These are phyloP conservation scores for Mucor racemosus DNA, from an alignment of 371 early-diverging fungal genomes.

Conservation along the genomic window DNA sequence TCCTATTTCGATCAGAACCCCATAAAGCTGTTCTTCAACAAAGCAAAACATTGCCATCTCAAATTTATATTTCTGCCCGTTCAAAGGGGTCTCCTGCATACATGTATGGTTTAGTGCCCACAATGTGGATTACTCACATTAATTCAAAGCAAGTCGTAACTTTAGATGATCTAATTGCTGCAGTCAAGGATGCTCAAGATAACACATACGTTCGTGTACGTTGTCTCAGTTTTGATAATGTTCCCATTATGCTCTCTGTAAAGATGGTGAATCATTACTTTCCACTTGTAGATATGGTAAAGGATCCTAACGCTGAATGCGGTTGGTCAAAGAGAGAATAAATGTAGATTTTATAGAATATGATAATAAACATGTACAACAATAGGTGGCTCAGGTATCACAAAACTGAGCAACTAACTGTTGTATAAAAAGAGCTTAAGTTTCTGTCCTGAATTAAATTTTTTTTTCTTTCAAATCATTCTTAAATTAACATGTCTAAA, in stretches of 20 bases:
- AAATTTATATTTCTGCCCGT: constrained; percentile 76
- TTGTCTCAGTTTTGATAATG: constrained; percentile 79
- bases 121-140: constrained; percentile 82
- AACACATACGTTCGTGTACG: constrained; percentile 86
- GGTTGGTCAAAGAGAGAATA: constrained; percentile 54
- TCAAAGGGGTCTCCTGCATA: constrained; percentile 81
- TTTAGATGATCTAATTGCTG: constrained; percentile 65
- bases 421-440: neutral
- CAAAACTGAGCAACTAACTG: neutral
- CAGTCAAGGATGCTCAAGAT: constrained; percentile 67
- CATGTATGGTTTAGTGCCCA: constrained; percentile 82
- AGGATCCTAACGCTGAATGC: constrained; percentile 58
- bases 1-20: constrained; percentile 57
- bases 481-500: constrained; percentile 1
- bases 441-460: neutral
- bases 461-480: neutral
- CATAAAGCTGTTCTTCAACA: constrained; percentile 85
- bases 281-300: constrained; percentile 60
- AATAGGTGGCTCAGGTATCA: neutral
- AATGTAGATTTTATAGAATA: constrained; percentile 1
- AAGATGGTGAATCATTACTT: constrained; percentile 86
- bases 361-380: neutral
- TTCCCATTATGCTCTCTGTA: constrained; percentile 79
- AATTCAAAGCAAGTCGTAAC: constrained; percentile 65
- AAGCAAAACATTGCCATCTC: constrained; percentile 71